Conservation (phyloP, 352 stramenopile species). For the Globisporangium camurandrum region DNA sequence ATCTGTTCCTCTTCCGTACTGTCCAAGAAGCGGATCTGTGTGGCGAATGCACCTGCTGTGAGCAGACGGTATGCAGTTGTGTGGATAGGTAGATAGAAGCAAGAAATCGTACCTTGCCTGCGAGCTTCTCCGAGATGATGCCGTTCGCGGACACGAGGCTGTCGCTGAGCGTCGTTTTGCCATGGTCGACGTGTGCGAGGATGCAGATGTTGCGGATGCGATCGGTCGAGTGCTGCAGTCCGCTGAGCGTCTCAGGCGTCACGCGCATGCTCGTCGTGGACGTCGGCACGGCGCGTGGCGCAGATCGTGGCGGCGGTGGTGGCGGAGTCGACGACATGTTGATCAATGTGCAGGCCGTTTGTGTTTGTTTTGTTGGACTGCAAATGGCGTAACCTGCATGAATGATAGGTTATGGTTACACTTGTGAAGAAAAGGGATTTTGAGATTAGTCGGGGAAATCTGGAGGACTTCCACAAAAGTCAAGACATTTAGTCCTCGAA, state of each 20-base stretch:
- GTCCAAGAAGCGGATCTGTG: slow-evolving; percentile 92
- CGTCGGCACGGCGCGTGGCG: no score
- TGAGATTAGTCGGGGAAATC: no score
- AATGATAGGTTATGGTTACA: no score
- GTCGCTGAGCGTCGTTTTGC: slow-evolving; percentile 90
- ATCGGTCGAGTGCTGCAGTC: slow-evolving; percentile 61
- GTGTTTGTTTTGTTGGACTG: no score
- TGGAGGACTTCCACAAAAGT: no score
- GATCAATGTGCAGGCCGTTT: no score
- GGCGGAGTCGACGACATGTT: no score
- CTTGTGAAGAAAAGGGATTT: no score
- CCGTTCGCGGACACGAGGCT: slow-evolving; percentile 94
- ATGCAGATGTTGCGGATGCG: slow-evolving; percentile 95
- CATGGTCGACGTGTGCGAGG: slow-evolving; percentile 93
- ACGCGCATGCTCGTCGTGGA: slow-evolving; percentile 16
- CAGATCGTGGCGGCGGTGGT: no score
- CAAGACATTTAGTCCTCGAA: no score
- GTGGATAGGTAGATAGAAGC: no score
- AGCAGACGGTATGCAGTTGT: background rate
- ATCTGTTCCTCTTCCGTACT: slow-evolving; percentile 92
- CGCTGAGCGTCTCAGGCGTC: slow-evolving; percentile 41
- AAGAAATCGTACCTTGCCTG: slow-evolving; percentile 82
- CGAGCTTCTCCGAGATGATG: slow-evolving; percentile 95
- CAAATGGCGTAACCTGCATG: no score
- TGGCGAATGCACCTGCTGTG: background rate